Evolutionary conservation across 2,329 filamentous ascomycete species (phyloP).

Genomic region (Fragosphaeria purpurea): DNA sequence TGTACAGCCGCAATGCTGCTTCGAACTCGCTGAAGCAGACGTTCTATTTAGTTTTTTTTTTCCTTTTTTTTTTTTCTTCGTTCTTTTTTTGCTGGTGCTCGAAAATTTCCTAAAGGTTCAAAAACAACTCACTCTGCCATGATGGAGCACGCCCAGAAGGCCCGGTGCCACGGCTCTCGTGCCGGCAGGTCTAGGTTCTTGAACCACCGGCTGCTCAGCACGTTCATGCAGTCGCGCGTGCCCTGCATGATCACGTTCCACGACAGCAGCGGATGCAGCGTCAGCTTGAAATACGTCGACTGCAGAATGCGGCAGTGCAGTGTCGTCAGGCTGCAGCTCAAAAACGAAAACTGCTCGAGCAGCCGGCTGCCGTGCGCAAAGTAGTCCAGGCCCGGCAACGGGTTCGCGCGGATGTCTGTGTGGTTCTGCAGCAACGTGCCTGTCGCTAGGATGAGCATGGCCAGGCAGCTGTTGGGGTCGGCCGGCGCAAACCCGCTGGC

Average conservation of each 20-base stretch:
- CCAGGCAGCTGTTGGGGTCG: slow-evolving; percentile 9
- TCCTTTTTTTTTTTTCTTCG: neutral
- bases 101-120: neutral
- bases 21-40: slow-evolving; percentile 6
- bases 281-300: slow-evolving; percentile 9
- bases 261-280: slow-evolving; percentile 8
- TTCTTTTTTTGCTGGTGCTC: neutral
- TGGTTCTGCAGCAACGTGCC: slow-evolving; percentile 9
- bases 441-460: slow-evolving; percentile 9
- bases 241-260: slow-evolving; percentile 10
- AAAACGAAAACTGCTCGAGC: slow-evolving; percentile 7
- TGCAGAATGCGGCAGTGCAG: slow-evolving; percentile 12
- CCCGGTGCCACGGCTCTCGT: slow-evolving; percentile 9
- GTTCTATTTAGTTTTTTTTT: neutral
- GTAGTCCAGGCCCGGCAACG: slow-evolving; percentile 9
- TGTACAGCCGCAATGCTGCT: slow-evolving; percentile 6
- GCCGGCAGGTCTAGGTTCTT: neutral
- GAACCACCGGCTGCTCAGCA: slow-evolving; percentile 6
- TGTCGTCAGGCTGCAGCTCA: slow-evolving; percentile 5
- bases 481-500: slow-evolving; percentile 1
- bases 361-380: slow-evolving; percentile 7
- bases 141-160: slow-evolving; percentile 11
- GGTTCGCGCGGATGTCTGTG: slow-evolving; percentile 2
- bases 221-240: slow-evolving; percentile 9
- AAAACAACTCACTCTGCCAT: slow-evolving; percentile 5